These are phyloP conservation scores for Cladosporium sp. DNA, from an alignment of 2,329 filamentous ascomycete species.

Conservation along the genomic window DNA sequence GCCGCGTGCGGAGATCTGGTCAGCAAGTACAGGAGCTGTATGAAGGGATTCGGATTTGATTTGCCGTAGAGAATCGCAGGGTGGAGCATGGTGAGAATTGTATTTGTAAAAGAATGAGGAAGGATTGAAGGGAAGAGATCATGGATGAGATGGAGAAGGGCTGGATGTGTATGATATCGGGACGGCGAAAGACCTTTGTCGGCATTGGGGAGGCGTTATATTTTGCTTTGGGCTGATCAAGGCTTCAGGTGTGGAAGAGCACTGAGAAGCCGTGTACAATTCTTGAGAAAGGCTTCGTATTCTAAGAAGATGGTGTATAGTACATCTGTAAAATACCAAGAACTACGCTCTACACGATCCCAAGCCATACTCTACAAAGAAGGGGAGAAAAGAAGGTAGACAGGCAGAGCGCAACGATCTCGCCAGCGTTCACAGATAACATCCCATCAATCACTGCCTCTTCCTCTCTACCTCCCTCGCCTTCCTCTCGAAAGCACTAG, in stretches of 20 bases:
- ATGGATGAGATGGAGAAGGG: background rate
- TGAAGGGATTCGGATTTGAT: conserved; percentile 91
- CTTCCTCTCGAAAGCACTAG: conserved; percentile 22
- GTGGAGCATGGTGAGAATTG: background rate
- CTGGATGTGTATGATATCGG: background rate
- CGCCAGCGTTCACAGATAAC: background rate
- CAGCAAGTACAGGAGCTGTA: conserved; percentile 83
- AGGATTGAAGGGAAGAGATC: background rate
- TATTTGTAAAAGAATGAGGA: background rate
- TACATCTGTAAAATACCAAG: conserved; percentile 7
- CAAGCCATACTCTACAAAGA: background rate
- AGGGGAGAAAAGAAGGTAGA: background rate
- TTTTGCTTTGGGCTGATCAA: background rate
- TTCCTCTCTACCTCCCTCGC: conserved; percentile 39
- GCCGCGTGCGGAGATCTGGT: conserved; percentile 81
- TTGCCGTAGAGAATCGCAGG: conserved; percentile 29
- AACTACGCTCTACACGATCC: background rate
- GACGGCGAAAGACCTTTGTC: background rate
- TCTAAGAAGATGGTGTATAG: conserved; percentile 9
- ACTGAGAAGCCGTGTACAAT: background rate
- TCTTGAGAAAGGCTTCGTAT: background rate
- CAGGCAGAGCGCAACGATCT: background rate
- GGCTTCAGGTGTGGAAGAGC: background rate
- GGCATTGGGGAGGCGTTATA: background rate
- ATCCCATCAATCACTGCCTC: conserved; percentile 35